These are phyloP conservation scores for Colletotrichum sp. DNA, from an alignment of 2,329 filamentous ascomycete species.

Conservation along the genomic window DNA sequence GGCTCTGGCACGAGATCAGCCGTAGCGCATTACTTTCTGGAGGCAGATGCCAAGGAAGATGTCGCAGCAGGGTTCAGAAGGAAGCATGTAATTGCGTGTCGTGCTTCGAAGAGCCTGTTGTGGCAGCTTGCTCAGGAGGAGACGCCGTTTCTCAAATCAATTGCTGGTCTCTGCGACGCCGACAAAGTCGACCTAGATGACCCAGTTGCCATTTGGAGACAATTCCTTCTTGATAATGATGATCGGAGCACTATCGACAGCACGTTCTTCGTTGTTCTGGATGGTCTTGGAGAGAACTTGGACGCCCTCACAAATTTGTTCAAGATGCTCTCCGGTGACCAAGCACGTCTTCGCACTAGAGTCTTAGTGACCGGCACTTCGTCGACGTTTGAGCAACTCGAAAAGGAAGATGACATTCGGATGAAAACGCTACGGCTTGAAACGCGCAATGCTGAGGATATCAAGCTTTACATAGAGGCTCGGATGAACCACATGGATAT, in stretches of 20 bases:
- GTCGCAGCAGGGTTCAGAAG: neutral
- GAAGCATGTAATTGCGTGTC: neutral
- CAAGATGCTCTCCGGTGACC: slow-evolving; percentile 23
- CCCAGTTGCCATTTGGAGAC: neutral
- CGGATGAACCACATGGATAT: neutral
- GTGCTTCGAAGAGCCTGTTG: slow-evolving; percentile 6
- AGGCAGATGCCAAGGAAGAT: neutral
- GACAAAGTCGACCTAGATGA: slow-evolving; percentile 25
- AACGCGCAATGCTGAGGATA: neutral
- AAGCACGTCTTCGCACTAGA: neutral
- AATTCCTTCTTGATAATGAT: slow-evolving; percentile 27
- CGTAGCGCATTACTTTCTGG: neutral
- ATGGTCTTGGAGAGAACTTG: slow-evolving; percentile 29
- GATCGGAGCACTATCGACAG: slow-evolving; percentile 32
- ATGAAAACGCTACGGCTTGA: neutral
- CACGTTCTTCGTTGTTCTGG: slow-evolving; percentile 36
- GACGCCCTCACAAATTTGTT: slow-evolving; percentile 25
- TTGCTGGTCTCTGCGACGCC: slow-evolving; percentile 29
- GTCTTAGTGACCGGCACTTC: neutral
- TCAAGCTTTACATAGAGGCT: neutral
- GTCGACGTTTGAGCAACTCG: neutral
- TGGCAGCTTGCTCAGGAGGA: slow-evolving; percentile 36
- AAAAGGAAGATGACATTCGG: neutral
- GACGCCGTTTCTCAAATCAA: slow-evolving; percentile 35
- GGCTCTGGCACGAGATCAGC: neutral